Evolutionary conservation across 164 flowering plant species (phyloP).

Genomic region (Berberis vulgaris): DNA sequence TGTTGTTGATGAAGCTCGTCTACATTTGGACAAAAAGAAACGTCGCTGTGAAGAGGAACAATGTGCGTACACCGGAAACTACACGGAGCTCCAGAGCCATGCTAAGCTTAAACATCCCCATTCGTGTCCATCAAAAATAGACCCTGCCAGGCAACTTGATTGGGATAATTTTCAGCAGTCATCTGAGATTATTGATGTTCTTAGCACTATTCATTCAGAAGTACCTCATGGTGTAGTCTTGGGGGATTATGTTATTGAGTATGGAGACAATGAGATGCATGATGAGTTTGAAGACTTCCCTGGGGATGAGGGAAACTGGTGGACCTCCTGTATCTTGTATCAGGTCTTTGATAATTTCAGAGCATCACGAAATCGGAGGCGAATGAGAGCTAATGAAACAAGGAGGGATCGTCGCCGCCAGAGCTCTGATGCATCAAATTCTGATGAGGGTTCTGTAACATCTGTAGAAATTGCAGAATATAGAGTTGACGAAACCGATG

Average conservation of each 20-base stretch:
- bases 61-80: constrained; percentile 59
- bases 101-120: constrained; percentile 72
- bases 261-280: constrained; percentile 70
- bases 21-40: constrained; percentile 47
- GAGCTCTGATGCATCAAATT: constrained; percentile 66
- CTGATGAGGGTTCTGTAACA: constrained; percentile 80
- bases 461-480: constrained; percentile 59
- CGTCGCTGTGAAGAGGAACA: constrained; percentile 71
- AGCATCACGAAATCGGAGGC: constrained; percentile 74
- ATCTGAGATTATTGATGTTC: constrained; percentile 83
- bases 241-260: constrained; percentile 95
- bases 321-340: constrained; percentile 91
- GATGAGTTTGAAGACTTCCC: constrained; percentile 57
- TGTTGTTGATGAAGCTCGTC: constrained; percentile 55
- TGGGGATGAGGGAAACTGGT: constrained; percentile 42
- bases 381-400: constrained; percentile 48
- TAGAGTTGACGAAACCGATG: constrained; percentile 60
- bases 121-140: constrained; percentile 83
- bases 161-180: constrained; percentile 98
- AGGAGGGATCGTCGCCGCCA: constrained; percentile 29
- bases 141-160: constrained; percentile 83
- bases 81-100: constrained; percentile 65
- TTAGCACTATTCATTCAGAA: constrained; percentile 90
- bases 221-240: constrained; percentile 87
- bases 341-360: constrained; percentile 85